Conservation (phyloP, 768 basidiomycete species). For the Russula sp. region DNA sequence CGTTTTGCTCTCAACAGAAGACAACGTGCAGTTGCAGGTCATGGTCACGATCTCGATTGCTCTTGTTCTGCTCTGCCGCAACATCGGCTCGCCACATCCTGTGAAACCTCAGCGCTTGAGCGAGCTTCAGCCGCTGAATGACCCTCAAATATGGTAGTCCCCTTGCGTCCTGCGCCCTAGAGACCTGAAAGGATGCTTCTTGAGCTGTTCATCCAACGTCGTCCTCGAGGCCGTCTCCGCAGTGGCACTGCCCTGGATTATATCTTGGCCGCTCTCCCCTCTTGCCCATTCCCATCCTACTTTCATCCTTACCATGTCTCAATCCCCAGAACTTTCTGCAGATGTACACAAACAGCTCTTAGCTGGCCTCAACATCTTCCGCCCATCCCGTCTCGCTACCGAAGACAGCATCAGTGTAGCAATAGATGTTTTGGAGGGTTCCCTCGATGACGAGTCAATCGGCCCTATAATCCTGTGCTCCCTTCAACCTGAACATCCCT, state of each 20-base stretch:
- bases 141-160: slow-evolving; percentile 13
- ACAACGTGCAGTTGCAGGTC: neutral
- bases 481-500: slow-evolving; percentile 4
- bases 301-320: neutral
- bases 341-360: slow-evolving; percentile 10
- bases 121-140: neutral
- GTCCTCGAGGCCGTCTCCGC: slow-evolving; percentile 21
- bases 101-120: neutral
- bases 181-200: neutral
- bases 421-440: slow-evolving; percentile 10
- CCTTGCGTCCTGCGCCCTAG: neutral
- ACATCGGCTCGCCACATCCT: neutral
- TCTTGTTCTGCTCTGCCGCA: neutral
- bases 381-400: slow-evolving; percentile 2
- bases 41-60: too few relatives aligned
- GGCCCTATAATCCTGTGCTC: slow-evolving; percentile 12
- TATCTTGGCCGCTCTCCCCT: neutral
- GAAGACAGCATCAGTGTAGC: slow-evolving; percentile 14
- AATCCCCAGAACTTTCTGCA: neutral
- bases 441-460: slow-evolving; percentile 15
- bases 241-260: neutral
- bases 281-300: neutral
- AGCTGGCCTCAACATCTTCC: slow-evolving; percentile 12
- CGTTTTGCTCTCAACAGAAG: too few relatives aligned
- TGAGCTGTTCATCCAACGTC: neutral